Evolutionary conservation across 805 yeast species (phyloP).

Genomic region (Lipomyces japonicus): DNA sequence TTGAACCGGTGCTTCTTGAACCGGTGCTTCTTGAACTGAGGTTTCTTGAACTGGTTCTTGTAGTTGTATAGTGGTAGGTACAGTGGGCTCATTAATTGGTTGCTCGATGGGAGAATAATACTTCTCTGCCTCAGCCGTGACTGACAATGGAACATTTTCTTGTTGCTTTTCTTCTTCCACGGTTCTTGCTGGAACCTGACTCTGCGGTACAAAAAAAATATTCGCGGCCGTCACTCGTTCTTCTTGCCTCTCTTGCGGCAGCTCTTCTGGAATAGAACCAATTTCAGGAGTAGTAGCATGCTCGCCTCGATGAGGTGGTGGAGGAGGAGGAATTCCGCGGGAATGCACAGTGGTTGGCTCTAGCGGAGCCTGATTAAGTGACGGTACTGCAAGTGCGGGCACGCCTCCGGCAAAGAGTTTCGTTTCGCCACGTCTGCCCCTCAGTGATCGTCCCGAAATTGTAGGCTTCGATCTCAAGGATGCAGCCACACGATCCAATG

Average conservation of each 20-base stretch:
- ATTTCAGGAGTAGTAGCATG: background rate
- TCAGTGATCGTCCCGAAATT: conserved; percentile 30
- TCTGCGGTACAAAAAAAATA: background rate
- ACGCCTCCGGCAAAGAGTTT: conserved; percentile 30
- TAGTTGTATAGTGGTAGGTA: too few species aligned
- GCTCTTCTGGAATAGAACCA: too few species aligned
- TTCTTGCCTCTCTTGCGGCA: background rate
- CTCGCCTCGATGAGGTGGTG: conserved; percentile 18
- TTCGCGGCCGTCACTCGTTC: background rate
- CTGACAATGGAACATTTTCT: too few species aligned
- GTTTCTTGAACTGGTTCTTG: background rate
- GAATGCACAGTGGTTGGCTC: background rate
- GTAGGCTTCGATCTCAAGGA: conserved; percentile 35
- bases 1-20: background rate
- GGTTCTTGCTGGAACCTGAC: background rate
- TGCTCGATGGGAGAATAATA: background rate
- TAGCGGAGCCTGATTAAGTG: conserved; percentile 2
- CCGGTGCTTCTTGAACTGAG: background rate
- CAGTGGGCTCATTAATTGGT: background rate
- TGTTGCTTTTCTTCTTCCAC: too few species aligned
- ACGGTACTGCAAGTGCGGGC: conserved; percentile 2
- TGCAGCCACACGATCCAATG: conserved; percentile 35
- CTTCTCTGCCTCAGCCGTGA: too few species aligned
- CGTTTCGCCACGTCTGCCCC: conserved; percentile 36
- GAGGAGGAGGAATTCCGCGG: conserved; percentile 20